Evolutionary conservation across 768 basidiomycete species (phyloP).

Genomic region (Chalciporus chontae): DNA sequence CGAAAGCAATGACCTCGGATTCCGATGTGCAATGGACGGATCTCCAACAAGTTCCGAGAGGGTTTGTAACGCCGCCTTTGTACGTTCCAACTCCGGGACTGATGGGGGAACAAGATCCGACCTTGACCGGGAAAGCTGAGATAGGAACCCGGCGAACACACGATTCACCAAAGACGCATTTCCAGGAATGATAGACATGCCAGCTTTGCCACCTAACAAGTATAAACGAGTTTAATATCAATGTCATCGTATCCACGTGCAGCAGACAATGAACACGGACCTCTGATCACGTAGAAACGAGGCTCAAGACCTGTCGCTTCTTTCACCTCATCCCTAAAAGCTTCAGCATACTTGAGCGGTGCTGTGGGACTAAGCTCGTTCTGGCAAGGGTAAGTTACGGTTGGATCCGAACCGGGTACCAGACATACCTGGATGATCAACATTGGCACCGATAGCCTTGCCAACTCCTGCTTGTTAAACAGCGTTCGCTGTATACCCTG

Average conservation of each 20-base stretch:
- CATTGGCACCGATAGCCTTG: constrained; percentile 58
- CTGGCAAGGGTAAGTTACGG: constrained; percentile 31
- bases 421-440: constrained; percentile 62
- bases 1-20: constrained; percentile 61
- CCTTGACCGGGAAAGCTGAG: constrained; percentile 45
- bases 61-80: constrained; percentile 49
- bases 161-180: constrained; percentile 62
- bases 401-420: background rate
- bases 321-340: constrained; percentile 44
- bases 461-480: constrained; percentile 44
- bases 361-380: constrained; percentile 56
- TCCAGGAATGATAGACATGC: constrained; percentile 52
- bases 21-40: constrained; percentile 42
- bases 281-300: constrained; percentile 58
- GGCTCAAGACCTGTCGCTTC: constrained; percentile 46
- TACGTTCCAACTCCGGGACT: constrained; percentile 42
- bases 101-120: constrained; percentile 45
- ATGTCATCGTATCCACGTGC: background rate
- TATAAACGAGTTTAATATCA: background rate
- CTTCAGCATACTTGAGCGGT: constrained; percentile 56
- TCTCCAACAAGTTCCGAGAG: constrained; percentile 51
- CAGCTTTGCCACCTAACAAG: constrained; percentile 48
- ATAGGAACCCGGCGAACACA: constrained; percentile 59
- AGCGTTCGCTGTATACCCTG: constrained; percentile 47
- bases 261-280: constrained; percentile 31